phyloP scores from a whole-genome alignment of 257 asterid species.

The Pogostemon cablin region DNA sequence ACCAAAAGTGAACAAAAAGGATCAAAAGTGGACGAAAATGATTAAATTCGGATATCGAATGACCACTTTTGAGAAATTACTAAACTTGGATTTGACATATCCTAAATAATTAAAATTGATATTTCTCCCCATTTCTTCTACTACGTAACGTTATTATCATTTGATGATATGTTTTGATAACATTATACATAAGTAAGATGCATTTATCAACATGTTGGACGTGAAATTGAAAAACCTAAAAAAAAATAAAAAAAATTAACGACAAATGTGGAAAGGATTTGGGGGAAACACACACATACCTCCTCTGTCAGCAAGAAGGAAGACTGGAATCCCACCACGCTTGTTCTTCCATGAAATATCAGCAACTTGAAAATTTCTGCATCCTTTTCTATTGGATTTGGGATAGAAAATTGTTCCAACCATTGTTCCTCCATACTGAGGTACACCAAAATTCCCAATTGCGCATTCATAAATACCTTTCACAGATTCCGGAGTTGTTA shows the following conservation, averaged over 20 bases:
- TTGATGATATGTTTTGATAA: not conserved
- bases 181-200: not conserved
- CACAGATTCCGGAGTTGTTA: slow-evolving; percentile 50
- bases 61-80: too few relatives aligned
- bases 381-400: slow-evolving; percentile 48
- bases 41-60: too few relatives aligned
- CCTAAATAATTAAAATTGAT: too few relatives aligned
- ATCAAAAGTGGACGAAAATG: too few relatives aligned
- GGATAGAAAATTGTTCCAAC: slow-evolving; percentile 55
- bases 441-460: slow-evolving; percentile 65
- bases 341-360: slow-evolving; percentile 45
- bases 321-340: slow-evolving; percentile 53
- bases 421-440: slow-evolving; percentile 63
- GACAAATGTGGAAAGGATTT: not conserved
- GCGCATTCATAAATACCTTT: slow-evolving; percentile 55
- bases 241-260: too few relatives aligned
- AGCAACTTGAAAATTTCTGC: slow-evolving; percentile 44
- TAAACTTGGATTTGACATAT: too few relatives aligned
- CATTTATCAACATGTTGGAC: not conserved
- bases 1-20: too few relatives aligned
- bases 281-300: slow-evolving; percentile 28
- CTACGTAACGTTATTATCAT: not conserved
- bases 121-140: too few relatives aligned
- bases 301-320: slow-evolving; percentile 61
- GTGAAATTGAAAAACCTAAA: too few relatives aligned